Evolutionary conservation across 257 asterid species (phyloP).

Genomic region (Osmanthus fragrans): DNA sequence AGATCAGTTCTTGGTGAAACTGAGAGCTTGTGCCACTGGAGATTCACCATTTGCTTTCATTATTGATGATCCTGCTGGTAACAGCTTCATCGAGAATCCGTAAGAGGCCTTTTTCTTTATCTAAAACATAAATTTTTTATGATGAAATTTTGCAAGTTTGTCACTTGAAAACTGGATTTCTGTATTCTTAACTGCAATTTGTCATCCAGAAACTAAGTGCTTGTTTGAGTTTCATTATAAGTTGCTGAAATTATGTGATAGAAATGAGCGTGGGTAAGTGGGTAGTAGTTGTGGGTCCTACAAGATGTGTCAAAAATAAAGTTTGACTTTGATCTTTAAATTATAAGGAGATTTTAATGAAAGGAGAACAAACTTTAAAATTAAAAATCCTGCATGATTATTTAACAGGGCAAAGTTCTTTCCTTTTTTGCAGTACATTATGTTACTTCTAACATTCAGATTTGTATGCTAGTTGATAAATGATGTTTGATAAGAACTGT

Average conservation of each 20-base stretch:
- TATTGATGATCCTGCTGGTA: slow-evolving; percentile 97
- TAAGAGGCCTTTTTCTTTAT: slow-evolving; percentile 44
- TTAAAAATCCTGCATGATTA: background rate
- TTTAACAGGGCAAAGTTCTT: background rate
- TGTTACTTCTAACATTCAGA: background rate
- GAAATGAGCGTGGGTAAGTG: too few relatives aligned
- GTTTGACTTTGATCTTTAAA: too few relatives aligned
- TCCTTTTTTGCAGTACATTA: background rate
- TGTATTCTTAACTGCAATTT: background rate
- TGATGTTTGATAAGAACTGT: background rate
- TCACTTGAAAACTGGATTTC: background rate
- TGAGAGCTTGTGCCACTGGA: slow-evolving; percentile 82
- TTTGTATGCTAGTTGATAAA: background rate
- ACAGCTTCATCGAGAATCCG: slow-evolving; percentile 98
- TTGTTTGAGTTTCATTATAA: too few relatives aligned
- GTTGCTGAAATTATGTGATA: too few relatives aligned
- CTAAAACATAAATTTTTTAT: background rate
- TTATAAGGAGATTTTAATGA: too few relatives aligned
- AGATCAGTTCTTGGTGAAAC: slow-evolving; percentile 71
- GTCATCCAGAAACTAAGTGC: background rate
- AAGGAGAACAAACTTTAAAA: background rate
- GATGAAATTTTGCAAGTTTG: background rate
- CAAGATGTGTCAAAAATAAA: too few relatives aligned
- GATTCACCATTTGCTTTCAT: slow-evolving; percentile 63
- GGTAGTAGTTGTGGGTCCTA: too few relatives aligned